phyloP scores from a whole-genome alignment of 1,139 yeast species.

The Maudiozyma humilis region DNA sequence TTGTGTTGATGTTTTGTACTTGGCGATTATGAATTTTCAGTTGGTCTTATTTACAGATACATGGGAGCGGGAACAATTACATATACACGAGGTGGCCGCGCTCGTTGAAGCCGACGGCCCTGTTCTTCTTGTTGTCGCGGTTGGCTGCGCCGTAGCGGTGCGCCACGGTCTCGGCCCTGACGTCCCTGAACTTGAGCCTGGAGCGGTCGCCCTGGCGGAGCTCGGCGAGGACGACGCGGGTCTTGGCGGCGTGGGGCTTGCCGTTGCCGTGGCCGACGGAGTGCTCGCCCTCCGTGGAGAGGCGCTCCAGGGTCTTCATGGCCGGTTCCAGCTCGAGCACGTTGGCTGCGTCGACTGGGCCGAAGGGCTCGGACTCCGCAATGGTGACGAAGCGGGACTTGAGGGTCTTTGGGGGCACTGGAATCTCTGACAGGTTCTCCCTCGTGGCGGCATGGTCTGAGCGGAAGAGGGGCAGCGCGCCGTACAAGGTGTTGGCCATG shows the following conservation, averaged over 20 bases:
- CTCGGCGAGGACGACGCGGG: constrained; percentile 29
- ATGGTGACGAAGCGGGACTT: constrained; percentile 79
- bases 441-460: constrained; percentile 34
- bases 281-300: constrained; percentile 50
- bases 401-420: constrained; percentile 76
- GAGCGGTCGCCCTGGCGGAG: constrained; percentile 46
- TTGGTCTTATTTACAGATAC: neutral
- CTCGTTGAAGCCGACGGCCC: constrained; percentile 68
- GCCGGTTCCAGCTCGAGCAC: constrained; percentile 82
- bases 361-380: constrained; percentile 94
- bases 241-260: constrained; percentile 11
- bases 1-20: no score
- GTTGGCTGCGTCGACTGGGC: constrained; percentile 92
- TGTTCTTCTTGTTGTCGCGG: constrained; percentile 81
- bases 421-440: constrained; percentile 87
- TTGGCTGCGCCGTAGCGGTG: constrained; percentile 84
- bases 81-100: constrained; percentile 53
- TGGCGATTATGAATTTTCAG: no score
- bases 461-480: constrained; percentile 71
- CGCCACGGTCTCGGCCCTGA: constrained; percentile 78
- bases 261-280: constrained; percentile 28
- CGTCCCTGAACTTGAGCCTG: constrained; percentile 64
- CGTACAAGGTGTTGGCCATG: constrained; percentile 56
- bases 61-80: no score
- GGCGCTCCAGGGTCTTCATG: constrained; percentile 56